Evolutionary conservation across 2,329 filamentous ascomycete genomes (phyloP).

Genomic region (Clarireedia hainanense): DNA sequence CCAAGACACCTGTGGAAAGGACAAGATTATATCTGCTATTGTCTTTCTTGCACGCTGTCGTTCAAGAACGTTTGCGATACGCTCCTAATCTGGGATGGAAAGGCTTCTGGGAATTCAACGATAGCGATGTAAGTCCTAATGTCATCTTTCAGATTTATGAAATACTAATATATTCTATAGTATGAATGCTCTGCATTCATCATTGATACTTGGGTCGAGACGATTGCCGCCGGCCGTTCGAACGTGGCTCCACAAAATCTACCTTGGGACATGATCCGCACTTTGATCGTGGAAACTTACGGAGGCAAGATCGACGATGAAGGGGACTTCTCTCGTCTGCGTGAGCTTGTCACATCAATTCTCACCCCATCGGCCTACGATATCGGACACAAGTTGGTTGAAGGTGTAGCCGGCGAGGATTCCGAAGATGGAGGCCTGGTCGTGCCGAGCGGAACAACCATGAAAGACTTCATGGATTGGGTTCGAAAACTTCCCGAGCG

Average conservation of each 20-base stretch:
- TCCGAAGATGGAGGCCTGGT: constrained; percentile 53
- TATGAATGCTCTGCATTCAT: constrained; percentile 97
- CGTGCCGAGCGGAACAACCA: constrained; percentile 71
- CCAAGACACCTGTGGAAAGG: constrained; percentile 83
- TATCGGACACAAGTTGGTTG: constrained; percentile 81
- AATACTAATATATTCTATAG: constrained; percentile 45
- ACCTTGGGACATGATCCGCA: constrained; percentile 92
- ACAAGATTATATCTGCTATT: constrained; percentile 82
- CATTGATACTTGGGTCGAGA: constrained; percentile 89
- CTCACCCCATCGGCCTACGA: constrained; percentile 88
- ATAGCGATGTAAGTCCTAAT: constrained; percentile 78
- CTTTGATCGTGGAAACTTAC: constrained; percentile 87
- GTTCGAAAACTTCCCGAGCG: constrained; percentile 87
- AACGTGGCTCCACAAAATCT: constrained; percentile 92
- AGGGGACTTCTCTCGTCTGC: constrained; percentile 69
- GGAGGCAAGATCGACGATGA: constrained; percentile 96
- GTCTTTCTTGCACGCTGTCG: constrained; percentile 90
- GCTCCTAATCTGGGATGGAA: constrained; percentile 94
- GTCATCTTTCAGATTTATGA: constrained; percentile 63
- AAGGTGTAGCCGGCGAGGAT: constrained; percentile 38
- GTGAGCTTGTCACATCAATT: constrained; percentile 65
- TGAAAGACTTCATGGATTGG: constrained; percentile 85
- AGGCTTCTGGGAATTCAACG: constrained; percentile 99
- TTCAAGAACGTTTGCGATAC: constrained; percentile 91
- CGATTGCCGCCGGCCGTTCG: constrained; percentile 71